Base-by-base conservation (phyloP, 2,329 filamentous ascomycete species). In the Pseudogymnoascus sp. region DNA sequence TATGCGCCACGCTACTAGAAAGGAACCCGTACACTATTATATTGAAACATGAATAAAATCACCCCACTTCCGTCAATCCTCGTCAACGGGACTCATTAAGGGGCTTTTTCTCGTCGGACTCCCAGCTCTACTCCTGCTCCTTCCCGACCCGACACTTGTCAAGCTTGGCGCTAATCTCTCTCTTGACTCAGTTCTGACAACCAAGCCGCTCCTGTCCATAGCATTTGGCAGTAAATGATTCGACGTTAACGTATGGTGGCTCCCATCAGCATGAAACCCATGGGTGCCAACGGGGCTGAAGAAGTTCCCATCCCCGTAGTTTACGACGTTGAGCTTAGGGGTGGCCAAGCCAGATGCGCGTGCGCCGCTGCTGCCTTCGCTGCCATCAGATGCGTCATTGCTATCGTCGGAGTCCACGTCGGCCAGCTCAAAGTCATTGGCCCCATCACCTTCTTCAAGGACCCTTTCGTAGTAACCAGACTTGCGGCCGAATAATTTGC, bases 101-200 rank as follows among this genome's bases (percentile, higher is more conserved):
- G 83, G 82, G 65, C 83, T 86, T 72, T 86, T 87, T 66, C 84
- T 77, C 35, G 70, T 73, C 23, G 79, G 79, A 73, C 78, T 80
- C 50, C 76, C 76, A 9, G 77, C 70, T 65, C 79, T 73, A 63
- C 74, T 75, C 65, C 72, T 83, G 38, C 59, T 78, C 73, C 84
- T 75, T 23, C 84, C 83, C 1, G 82, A 82, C 60, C 78, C 82
- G 65, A 84, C 33, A 26, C 38, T 79, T 64, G 82, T 80, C 23
- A 81, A 68, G 7, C 78, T 82, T 13, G 84, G 72, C 17, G 83
- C 80, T 38, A 97, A 76, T 64, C 90, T 82, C 72, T 97, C 95
- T 62, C 91, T 82, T 72, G 91, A 96, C 72, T 97, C 93, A 0
- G 90, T 96, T 68, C 93, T 80, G 2, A 91, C 84, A 62, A 90